phyloP scores from a whole-genome alignment of 108 stramenopile genomes.

The Chaetoceros tenuissimus region DNA sequence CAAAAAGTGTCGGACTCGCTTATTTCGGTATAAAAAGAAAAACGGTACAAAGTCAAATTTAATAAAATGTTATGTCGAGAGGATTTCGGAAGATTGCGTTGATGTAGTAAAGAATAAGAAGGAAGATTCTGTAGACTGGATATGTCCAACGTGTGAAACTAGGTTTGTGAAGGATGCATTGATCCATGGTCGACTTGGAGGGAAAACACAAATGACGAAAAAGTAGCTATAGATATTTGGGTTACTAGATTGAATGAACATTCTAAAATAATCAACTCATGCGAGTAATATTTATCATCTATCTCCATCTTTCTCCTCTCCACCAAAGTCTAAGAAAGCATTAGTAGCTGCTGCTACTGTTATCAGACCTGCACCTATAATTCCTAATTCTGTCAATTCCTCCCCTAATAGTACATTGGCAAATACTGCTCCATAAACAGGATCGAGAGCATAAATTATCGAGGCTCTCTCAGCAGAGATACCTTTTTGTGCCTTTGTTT shows the following conservation, averaged over 20 bases:
- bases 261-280: neutral
- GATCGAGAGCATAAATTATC: constrained; percentile 85
- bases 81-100: constrained; percentile 44
- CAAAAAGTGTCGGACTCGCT: constrained; percentile 28
- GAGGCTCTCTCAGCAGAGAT: constrained; percentile 73
- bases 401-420: constrained; percentile 67
- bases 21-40: constrained; percentile 74
- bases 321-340: constrained; percentile 52
- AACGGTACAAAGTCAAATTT: constrained; percentile 68
- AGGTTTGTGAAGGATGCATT: constrained; percentile 36
- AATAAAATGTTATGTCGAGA: constrained; percentile 52
- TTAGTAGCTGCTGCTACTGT: constrained; percentile 69
- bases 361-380: constrained; percentile 68
- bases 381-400: constrained; percentile 33
- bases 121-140: constrained; percentile 13
- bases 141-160: constrained; percentile 43
- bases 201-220: constrained; percentile 67
- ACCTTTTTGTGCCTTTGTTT: constrained; percentile 65
- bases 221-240: constrained; percentile 21
- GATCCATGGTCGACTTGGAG: constrained; percentile 49
- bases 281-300: neutral
- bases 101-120: constrained; percentile 13
- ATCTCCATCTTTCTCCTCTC: neutral
- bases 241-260: neutral
- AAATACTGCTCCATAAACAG: constrained; percentile 81